Evolutionary conservation across 2,329 filamentous ascomycete species (phyloP).

Genomic region (Aspergillus novoparasiticus): DNA sequence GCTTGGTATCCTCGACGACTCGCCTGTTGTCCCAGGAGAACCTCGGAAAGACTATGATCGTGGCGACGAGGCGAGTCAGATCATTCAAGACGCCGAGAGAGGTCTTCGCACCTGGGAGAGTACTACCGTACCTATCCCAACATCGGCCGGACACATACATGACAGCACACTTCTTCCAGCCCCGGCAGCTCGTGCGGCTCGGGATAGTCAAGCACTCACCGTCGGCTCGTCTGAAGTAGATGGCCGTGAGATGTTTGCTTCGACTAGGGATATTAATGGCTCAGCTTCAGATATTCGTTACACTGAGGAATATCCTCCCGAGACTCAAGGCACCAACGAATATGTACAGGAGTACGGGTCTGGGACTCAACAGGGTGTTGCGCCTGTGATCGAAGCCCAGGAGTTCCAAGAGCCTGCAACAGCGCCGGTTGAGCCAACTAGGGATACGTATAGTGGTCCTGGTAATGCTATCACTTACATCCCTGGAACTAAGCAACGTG

Average conservation of each 20-base stretch:
- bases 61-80: slow-evolving; percentile 70
- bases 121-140: slow-evolving; percentile 57
- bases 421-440: background rate
- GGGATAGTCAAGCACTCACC: background rate
- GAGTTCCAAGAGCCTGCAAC: background rate
- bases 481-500: background rate
- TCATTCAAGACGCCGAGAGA: slow-evolving; percentile 90
- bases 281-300: slow-evolving; percentile 9
- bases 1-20: slow-evolving; percentile 83
- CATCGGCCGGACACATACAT: slow-evolving; percentile 52
- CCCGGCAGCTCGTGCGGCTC: slow-evolving; percentile 13
- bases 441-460: background rate
- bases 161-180: slow-evolving; percentile 40
- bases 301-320: background rate
- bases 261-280: slow-evolving; percentile 5
- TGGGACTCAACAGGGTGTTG: background rate
- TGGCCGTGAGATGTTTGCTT: background rate
- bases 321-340: background rate
- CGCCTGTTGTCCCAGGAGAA: slow-evolving; percentile 86
- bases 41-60: slow-evolving; percentile 68
- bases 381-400: background rate
- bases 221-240: background rate
- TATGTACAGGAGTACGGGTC: background rate
- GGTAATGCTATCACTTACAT: background rate
- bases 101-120: slow-evolving; percentile 77